Base-by-base conservation (phyloP, 2,329 filamentous ascomycete genomes). In the Ascochyta rabiei region DNA sequence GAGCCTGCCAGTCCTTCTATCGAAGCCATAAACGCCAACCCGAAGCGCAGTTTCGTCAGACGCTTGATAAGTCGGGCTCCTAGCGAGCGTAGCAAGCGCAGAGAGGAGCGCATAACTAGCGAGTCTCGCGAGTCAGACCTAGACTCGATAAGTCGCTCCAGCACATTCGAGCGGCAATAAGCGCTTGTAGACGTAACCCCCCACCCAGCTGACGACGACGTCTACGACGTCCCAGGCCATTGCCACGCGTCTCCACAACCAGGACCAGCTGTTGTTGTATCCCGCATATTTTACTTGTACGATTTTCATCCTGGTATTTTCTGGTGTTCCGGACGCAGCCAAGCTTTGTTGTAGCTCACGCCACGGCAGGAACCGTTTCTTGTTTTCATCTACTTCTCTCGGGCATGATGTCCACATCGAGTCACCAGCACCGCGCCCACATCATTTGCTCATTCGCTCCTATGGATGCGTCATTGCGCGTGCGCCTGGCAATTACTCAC, bases 1-100 rank as follows among this genome's bases (percentile, higher is more conserved):
- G 71, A 73, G 33, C 62, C 63, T 16, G 60, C 56, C 37, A 72
- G 61, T 45, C 64, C 67, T 10, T 61, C 64, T n/a, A 66, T 65
- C 28, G 70, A 73, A 63, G 70, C 61, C 59, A 56, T 70, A 62
- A 68, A 54, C 40, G 67, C 70, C 41, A 70, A 71, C 34, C 47
- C 72, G 63, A 57, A 64, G 19, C 62, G 69, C 55, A 70, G 69
- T 69, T 63, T 78, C 63, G 56, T 81, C 23, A 72, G 73, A 43
- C 72, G 75, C 31, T 67, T 81, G 40, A 79, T 81, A 57, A 64
- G 56, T 54, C 75, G 79, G 10, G 77, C 75, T 9, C 73, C 76
- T 1, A 80, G 77, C 48, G 73, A 79, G 59, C 70, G 77, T 50
- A 76, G 69, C 56, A 73, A 71, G 58, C 68, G 68, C 44, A 69